A percentile compares a stretch with the other conserved stretches of the same genome.
Conservation (phyloP, 106 monocot genomes). For the Dioscorea dumetorum region DNA sequence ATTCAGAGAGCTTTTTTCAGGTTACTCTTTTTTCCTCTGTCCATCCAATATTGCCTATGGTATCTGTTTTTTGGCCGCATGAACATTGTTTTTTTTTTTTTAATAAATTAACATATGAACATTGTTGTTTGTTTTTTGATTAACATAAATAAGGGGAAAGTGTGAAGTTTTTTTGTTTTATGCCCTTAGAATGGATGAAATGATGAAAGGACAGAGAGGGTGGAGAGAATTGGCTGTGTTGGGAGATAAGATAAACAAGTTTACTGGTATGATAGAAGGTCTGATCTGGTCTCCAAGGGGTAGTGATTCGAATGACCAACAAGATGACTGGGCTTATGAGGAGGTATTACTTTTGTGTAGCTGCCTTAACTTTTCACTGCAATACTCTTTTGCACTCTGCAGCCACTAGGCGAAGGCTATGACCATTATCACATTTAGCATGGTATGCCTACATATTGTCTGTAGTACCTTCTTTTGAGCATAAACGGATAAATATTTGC, state of each 20-base stretch:
- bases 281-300: slow-evolving; percentile 84
- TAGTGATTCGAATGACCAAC: slow-evolving; percentile 41
- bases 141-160: not conserved
- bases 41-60: not conserved
- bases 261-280: slow-evolving; percentile 87
- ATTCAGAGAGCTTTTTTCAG: slow-evolving; percentile 85
- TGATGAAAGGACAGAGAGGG: slow-evolving; percentile 93
- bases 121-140: not conserved
- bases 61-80: not conserved
- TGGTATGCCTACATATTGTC: no score
- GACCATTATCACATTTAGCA: no score
- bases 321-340: slow-evolving; percentile 78
- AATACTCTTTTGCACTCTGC: no score
- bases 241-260: slow-evolving; percentile 82
- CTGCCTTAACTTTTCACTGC: not conserved
- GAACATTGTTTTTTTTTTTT: not conserved
- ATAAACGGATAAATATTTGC: no score
- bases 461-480: no score
- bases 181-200: slow-evolving; percentile 82
- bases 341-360: slow-evolving; percentile 38
- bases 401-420: no score
- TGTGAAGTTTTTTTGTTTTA: not conserved
- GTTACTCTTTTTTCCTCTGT: slow-evolving; percentile 18
- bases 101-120: no score
- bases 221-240: slow-evolving; percentile 84